Base-by-base conservation (phyloP, 495 filamentous ascomycete species). In the Paragyromitra xinjiangensis region DNA sequence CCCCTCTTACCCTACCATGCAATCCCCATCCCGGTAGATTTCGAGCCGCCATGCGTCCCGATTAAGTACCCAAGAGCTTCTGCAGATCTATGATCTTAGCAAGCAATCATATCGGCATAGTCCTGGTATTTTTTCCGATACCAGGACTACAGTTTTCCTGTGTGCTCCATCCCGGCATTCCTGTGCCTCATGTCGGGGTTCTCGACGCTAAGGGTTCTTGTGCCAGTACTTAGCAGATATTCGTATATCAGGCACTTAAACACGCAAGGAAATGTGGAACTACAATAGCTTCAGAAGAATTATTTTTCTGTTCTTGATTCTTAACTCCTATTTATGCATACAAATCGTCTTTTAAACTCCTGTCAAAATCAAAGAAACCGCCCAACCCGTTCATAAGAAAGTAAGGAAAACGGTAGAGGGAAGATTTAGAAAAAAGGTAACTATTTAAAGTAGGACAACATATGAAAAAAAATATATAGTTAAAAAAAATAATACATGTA, bases 401-500 rank as follows among this genome's bases (percentile, higher is more conserved):
- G 14, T n/a, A 34, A 61, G 26, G 42, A 26, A 50, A 24, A 71
- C 39, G n/a, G 3, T 44, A 75, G 19, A 39, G 26, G 40, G n/a
- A 44, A 50, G 44, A 42, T n/a, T 50, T 37, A 39, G 11, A 37
- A n/a, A 37, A 39, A 56, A 26, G 56, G 40, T 59, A 59, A 16
- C 53, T 44, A 61, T 69, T 11, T 29, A 67, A 40, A 45, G 53
- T 34, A 34, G 29, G 29, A 34, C 29, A 8, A 50, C 19, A 63
- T 51, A 71, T 26, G 44, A 50, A 34, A 58, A 44, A 73, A 50
- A 75, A 69, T 44, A 74, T 68, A 71, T 64, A 64, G 59, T 76
- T 58, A 24, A 56, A 64, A 64, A 76, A 64, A 56, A 56, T 56
- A 75, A 72, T 64, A 76, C 73, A 76, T 51, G 42, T 45, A 26